Percentiles rank a stretch among this genome's conserved stretches.
phyloP scores from a whole-genome alignment of 2,329 filamentous ascomycete genomes.

The Cytospora piceicola region DNA sequence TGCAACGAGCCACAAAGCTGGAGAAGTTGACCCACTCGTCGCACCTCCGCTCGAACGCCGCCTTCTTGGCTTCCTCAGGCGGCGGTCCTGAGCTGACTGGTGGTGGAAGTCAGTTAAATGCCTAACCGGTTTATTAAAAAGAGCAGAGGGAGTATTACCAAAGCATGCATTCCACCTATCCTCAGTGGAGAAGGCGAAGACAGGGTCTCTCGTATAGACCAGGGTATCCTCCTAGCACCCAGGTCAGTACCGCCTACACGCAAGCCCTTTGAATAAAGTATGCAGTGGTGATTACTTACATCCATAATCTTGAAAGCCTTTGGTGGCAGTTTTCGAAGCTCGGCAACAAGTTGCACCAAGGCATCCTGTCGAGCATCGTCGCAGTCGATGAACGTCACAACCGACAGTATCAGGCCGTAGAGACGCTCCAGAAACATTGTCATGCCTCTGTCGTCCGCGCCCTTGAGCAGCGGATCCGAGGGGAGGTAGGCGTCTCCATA shows the following conservation, averaged over 20 bases:
- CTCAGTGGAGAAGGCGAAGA: neutral
- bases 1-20: neutral
- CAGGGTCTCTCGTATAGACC: neutral
- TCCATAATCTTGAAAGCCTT: neutral
- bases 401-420: neutral
- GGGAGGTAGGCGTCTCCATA: neutral
- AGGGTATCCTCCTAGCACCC: neutral
- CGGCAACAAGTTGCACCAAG: neutral
- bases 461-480: neutral
- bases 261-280: too few species aligned
- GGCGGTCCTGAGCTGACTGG: neutral
- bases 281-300: neutral
- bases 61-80: neutral
- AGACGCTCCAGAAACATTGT: neutral
- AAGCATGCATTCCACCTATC: neutral
- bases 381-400: neutral
- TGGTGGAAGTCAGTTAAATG: neutral
- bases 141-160: neutral
- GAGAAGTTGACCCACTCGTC: neutral
- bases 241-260: neutral
- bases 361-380: neutral
- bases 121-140: rapidly evolving
- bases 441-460: neutral
- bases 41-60: neutral
- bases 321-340: neutral